Conservation (phyloP, 2,329 filamentous ascomycete species). For the Aspergillus quadricinctus region DNA sequence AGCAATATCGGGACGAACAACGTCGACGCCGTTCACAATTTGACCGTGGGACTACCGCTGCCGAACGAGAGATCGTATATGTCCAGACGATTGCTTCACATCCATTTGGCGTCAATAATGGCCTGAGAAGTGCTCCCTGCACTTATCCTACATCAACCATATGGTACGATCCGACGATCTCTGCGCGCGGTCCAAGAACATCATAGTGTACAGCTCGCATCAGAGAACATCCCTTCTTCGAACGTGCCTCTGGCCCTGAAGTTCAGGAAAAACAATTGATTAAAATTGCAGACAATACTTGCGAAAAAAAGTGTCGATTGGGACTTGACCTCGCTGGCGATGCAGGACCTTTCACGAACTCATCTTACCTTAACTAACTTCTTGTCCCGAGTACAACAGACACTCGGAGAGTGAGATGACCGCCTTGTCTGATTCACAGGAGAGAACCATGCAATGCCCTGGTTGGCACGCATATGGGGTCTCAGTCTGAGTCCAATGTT, state of each 20-base stretch:
- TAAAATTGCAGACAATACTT: neutral
- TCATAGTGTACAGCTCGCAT: conserved; percentile 9
- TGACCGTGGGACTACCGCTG: conserved; percentile 73
- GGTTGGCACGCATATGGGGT: conserved; percentile 23
- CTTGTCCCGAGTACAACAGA: conserved; percentile 13
- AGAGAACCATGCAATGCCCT: conserved; percentile 18
- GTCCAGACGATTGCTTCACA: conserved; percentile 20
- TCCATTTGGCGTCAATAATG: conserved; percentile 14
- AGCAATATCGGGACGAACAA: conserved; percentile 70
- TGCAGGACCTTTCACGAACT: neutral
- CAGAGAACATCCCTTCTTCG: neutral
- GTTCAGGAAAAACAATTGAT: neutral
- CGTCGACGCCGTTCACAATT: conserved; percentile 72
- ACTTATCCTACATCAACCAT: conserved; percentile 22
- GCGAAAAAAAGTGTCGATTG: neutral
- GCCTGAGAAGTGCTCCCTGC: conserved; percentile 20
- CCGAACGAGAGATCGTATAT: conserved; percentile 57
- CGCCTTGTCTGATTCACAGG: conserved; percentile 14
- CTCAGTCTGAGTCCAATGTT: conserved; percentile 23
- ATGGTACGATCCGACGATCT: conserved; percentile 17
- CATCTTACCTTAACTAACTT: neutral
- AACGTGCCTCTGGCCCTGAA: neutral
- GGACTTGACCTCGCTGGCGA: neutral
- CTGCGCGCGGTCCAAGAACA: conserved; percentile 17
- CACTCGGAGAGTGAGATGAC: conserved; percentile 16